These are phyloP conservation scores for Pyrenochaeta sp. DNA, from an alignment of 2,329 filamentous ascomycete species.

Conservation along the genomic window DNA sequence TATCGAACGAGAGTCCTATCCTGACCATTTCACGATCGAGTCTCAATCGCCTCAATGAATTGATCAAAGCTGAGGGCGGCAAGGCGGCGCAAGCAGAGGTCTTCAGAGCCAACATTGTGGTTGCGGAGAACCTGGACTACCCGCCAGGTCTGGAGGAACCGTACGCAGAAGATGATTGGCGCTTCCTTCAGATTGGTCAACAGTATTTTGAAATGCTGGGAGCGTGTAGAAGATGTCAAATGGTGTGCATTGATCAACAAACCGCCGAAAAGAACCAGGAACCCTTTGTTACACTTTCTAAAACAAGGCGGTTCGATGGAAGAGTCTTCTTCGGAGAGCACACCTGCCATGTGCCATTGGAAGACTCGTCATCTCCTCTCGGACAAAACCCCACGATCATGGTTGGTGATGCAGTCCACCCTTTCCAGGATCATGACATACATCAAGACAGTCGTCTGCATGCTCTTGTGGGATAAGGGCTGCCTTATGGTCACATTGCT, in stretches of 20 bases:
- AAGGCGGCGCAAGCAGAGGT: constrained; percentile 73
- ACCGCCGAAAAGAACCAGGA: constrained; percentile 81
- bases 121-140: constrained; percentile 59
- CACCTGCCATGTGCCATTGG: constrained; percentile 53
- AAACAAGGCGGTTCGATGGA: constrained; percentile 82
- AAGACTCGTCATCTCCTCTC: constrained; percentile 24
- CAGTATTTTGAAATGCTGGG: constrained; percentile 76
- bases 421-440: constrained; percentile 41
- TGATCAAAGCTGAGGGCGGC: constrained; percentile 70
- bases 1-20: constrained; percentile 95
- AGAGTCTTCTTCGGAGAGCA: constrained; percentile 92
- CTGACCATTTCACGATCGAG: constrained; percentile 83
- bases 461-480: constrained; percentile 34
- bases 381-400: constrained; percentile 48
- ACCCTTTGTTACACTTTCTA: constrained; percentile 86
- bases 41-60: constrained; percentile 76
- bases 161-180: constrained; percentile 85
- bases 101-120: constrained; percentile 88
- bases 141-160: constrained; percentile 60
- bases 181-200: constrained; percentile 68
- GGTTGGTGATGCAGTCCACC: constrained; percentile 45
- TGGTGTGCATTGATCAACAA: constrained; percentile 92
- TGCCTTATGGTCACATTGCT: constrained; percentile 3
- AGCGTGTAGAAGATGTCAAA: constrained; percentile 87
- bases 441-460: constrained; percentile 29